Evolutionary conservation across 1,139 yeast genomes (phyloP), one percentile per base, ranked within the genome.

Genomic region (Suzukiozyma palmioleophila): DNA sequence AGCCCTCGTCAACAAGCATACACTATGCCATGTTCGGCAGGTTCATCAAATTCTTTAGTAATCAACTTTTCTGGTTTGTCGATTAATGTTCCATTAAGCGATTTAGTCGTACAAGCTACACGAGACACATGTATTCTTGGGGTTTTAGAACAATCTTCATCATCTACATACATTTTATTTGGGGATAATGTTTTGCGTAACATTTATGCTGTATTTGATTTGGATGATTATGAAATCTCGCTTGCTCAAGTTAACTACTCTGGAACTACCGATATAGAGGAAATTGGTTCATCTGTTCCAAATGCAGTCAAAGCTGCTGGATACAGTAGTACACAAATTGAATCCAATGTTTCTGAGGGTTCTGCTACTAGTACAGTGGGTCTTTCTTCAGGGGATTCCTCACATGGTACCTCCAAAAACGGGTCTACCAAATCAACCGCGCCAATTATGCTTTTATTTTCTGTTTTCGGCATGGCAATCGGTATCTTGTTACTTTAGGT

Each of bases 161-260:
- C 33, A 24, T 41, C 45, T 6, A 22, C 47, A 1, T 62, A 54
- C 43, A 46, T 64, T 30, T 52, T 66, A 38, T 54, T 87, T 11
- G 96, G 96, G 35, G 95, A 86, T 58, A 75, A 81, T 26, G 80
- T 87, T 61, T 63, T 89, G 51, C 73, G 87, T 44, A 69, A 77
- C 39, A 89, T 86, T 8, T 88, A 88, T 56, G 77, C 81, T 40
- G 95, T 87, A 33, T 87, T 76, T 51, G 94, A 89, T 59, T 64
- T 87, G 46, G 89, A 84, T 26, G 76, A 75, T 46, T 60, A 66
- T 39, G 78, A 80, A 52, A 67, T 88, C 24, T 80, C 83, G 0
- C 43, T 89, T 39, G 96, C 94, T 1, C 86, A 76, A 49, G 83
- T 81, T 6, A 62, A 61, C 40, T 54, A 56, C 35, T 55, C 75